Evolutionary conservation across 805 yeast species (phyloP).

Genomic region (Ogataea sp.): DNA sequence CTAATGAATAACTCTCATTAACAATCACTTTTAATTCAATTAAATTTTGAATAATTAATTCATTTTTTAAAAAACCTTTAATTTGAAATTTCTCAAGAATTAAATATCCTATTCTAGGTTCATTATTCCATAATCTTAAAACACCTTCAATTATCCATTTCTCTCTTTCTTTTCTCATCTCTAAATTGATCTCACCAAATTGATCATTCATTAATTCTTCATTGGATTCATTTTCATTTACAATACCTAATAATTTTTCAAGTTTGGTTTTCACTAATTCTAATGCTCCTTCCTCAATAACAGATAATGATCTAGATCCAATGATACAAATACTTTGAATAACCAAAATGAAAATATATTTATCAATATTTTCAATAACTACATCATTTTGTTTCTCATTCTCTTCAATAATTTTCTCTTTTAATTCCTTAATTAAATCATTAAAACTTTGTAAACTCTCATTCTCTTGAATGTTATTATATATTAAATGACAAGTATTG

Average conservation of each 20-base stretch:
- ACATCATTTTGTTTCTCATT: constrained; percentile 4
- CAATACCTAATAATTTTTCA: constrained; percentile 17
- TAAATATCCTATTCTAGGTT: constrained; percentile 57
- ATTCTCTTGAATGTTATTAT: constrained; percentile 24
- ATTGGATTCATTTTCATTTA: constrained; percentile 6
- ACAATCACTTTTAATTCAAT: constrained; percentile 29
- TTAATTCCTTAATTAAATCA: constrained; percentile 16
- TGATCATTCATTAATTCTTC: constrained; percentile 6
- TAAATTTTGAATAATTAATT: constrained; percentile 34
- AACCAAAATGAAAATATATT: constrained; percentile 50
- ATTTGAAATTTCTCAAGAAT: constrained; percentile 45
- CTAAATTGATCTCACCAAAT: constrained; percentile 15
- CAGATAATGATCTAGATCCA: constrained; percentile 84
- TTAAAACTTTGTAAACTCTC: constrained; percentile 20
- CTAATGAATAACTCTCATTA: constrained; percentile 38
- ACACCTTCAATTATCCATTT: constrained; percentile 46
- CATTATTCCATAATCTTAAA: constrained; percentile 54
- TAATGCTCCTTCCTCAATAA: constrained; percentile 45
- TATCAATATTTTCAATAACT: no score
- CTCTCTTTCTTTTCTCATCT: constrained; percentile 22
- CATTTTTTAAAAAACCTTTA: constrained; percentile 33
- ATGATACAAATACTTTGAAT: constrained; percentile 70
- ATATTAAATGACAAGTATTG: constrained; percentile 24
- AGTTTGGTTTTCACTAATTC: constrained; percentile 22
- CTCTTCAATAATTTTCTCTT: constrained; percentile 9